These are phyloP conservation scores for Epicoccum nigrum DNA, from an alignment of 2,329 filamentous ascomycete genomes.

Conservation along the genomic window DNA sequence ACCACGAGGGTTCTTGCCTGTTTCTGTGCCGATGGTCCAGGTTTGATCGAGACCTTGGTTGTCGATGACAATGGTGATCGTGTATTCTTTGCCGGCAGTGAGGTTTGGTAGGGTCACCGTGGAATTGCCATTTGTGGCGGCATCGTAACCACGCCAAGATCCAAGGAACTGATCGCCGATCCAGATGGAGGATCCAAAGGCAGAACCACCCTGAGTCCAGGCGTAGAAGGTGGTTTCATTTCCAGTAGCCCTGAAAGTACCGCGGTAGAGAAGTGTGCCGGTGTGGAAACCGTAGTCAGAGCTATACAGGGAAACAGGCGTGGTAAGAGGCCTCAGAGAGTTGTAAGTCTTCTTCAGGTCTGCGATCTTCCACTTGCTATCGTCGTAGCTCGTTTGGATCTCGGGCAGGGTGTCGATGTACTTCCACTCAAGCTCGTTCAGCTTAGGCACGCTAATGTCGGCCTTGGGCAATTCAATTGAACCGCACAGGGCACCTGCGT, in stretches of 20 bases:
- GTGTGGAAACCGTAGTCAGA: conserved; percentile 77
- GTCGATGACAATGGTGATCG: conserved; percentile 74
- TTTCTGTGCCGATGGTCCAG: conserved; percentile 57
- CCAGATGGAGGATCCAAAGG: conserved; percentile 71
- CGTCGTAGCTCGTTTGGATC: conserved; percentile 67
- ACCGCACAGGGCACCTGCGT: conserved; percentile 57
- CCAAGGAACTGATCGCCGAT: conserved; percentile 68
- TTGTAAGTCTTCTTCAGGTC: conserved; percentile 66
- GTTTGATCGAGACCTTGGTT: conserved; percentile 75
- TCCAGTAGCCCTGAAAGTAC: conserved; percentile 69
- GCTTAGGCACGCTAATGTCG: conserved; percentile 60
- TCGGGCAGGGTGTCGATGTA: conserved; percentile 75
- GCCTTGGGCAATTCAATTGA: conserved; percentile 60
- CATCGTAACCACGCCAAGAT: conserved; percentile 65
- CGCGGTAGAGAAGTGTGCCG: conserved; percentile 72
- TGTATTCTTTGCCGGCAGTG: conserved; percentile 58
- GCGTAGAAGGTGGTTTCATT: conserved; percentile 64
- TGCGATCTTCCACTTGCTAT: conserved; percentile 69
- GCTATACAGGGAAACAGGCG: conserved; percentile 68
- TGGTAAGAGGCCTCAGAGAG: conserved; percentile 60
- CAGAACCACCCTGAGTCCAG: conserved; percentile 69
- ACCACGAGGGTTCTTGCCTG: conserved; percentile 67
- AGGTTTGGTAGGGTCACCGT: conserved; percentile 65
- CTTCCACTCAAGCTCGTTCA: conserved; percentile 69
- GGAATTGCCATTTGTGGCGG: conserved; percentile 57